Conservation (phyloP, 2,329 filamentous ascomycete species). For the Aspergillus felis region DNA sequence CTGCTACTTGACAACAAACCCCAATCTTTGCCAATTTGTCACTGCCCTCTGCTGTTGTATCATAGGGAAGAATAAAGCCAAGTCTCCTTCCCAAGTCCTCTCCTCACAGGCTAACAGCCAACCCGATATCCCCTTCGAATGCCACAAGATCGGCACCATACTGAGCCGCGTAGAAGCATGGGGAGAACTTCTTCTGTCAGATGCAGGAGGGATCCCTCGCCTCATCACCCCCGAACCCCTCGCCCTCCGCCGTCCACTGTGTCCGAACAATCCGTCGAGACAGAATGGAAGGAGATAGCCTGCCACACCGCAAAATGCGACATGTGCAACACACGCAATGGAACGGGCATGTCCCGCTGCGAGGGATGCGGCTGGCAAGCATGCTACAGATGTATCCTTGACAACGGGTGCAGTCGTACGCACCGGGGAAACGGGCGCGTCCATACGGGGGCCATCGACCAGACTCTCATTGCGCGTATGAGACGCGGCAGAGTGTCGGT, state of each 20-base stretch:
- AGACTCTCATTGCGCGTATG: not conserved
- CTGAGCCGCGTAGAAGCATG: not conserved
- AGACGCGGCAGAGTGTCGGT: not conserved
- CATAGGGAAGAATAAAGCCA: not conserved
- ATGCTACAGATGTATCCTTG: constrained; percentile 28
- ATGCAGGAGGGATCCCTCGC: not conserved
- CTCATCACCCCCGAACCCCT: not conserved
- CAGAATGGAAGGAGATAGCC: constrained; percentile 23
- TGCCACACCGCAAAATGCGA: constrained; percentile 39
- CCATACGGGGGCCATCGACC: constrained; percentile 6
- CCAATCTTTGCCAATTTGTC: not conserved
- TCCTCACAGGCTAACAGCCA: not conserved
- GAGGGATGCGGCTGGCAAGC: constrained; percentile 32
- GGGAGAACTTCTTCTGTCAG: not conserved
- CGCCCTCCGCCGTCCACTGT: not conserved
- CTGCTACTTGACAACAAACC: not conserved
- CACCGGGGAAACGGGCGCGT: constrained; percentile 5
- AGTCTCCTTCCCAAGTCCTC: not conserved
- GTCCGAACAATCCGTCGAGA: not conserved
- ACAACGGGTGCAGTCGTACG: constrained; percentile 10
- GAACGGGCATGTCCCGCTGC: constrained; percentile 31
- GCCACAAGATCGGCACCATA: not conserved
- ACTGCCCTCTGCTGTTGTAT: not conserved
- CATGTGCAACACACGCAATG: constrained; percentile 32
- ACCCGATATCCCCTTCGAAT: not conserved